phyloP scores from a whole-genome alignment of 2,329 filamentous ascomycete genomes.

The Aspergillus clavatus region DNA sequence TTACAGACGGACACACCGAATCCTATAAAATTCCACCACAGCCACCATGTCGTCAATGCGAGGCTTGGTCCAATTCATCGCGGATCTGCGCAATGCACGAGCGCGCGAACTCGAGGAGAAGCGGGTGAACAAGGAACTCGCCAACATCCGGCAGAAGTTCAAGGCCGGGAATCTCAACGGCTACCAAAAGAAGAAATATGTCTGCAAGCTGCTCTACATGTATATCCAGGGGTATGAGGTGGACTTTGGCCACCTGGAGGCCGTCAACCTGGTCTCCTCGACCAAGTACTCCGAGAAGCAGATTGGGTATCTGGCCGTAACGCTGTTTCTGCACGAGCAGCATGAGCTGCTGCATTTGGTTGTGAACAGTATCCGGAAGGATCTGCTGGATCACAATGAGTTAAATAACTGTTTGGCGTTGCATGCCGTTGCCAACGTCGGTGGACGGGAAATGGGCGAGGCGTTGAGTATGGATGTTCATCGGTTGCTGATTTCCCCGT shows the following conservation, averaged over 20 bases:
- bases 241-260: slow-evolving; percentile 97
- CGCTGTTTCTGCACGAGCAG: slow-evolving; percentile 92
- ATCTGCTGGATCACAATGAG: slow-evolving; percentile 90
- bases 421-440: slow-evolving; percentile 97
- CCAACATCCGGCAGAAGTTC: slow-evolving; percentile 98
- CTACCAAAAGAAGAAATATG: slow-evolving; percentile 99
- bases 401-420: slow-evolving; percentile 94
- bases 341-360: slow-evolving; percentile 94
- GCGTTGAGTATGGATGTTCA: slow-evolving; percentile 89
- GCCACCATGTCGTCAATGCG: slow-evolving; percentile 46
- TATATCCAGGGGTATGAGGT: slow-evolving; percentile 99
- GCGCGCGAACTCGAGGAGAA: slow-evolving; percentile 97
- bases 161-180: slow-evolving; percentile 90
- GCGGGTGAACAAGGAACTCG: slow-evolving; percentile 98
- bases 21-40: background rate
- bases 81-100: slow-evolving; percentile 88
- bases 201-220: slow-evolving; percentile 99
- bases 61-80: slow-evolving; percentile 96
- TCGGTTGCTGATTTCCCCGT: slow-evolving; percentile 89
- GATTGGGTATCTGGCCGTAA: slow-evolving; percentile 97
- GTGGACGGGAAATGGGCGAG: slow-evolving; percentile 94
- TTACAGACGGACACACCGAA: too few species aligned
- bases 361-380: slow-evolving; percentile 97
- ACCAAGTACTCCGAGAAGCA: slow-evolving; percentile 99
- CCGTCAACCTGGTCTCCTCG: slow-evolving; percentile 93